Conservation (phyloP, 495 filamentous ascomycete species). For the Amorphotheca resinae region DNA sequence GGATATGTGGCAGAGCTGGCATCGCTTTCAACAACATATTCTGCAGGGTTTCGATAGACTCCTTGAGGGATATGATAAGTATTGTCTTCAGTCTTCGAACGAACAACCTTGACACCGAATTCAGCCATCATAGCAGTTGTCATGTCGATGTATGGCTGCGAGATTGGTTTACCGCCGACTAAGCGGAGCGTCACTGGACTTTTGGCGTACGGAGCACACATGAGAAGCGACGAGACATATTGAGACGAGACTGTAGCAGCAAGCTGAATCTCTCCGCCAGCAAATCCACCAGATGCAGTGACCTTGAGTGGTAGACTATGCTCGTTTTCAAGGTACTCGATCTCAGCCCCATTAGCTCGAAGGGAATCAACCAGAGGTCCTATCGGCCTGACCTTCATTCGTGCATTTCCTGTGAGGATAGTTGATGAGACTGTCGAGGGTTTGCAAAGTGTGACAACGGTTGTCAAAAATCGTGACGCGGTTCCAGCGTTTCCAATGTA, state of each 20-base stretch:
- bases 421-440: constrained; percentile 48
- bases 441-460: constrained; percentile 74
- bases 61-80: constrained; percentile 91
- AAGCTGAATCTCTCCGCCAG: constrained; percentile 82
- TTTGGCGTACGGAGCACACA: constrained; percentile 95
- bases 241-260: constrained; percentile 93
- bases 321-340: constrained; percentile 72
- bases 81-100: constrained; percentile 53
- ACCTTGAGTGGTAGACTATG: constrained; percentile 77
- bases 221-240: constrained; percentile 90
- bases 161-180: constrained; percentile 90
- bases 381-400: constrained; percentile 95
- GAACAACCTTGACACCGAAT: constrained; percentile 74
- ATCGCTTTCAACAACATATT: constrained; percentile 92
- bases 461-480: constrained; percentile 89
- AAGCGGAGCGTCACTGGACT: constrained; percentile 81
- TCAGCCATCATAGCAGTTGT: constrained; percentile 94
- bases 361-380: constrained; percentile 89
- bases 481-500: constrained; percentile 97
- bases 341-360: constrained; percentile 63
- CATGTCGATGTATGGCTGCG: constrained; percentile 97
- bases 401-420: constrained; percentile 80
- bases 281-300: constrained; percentile 69
- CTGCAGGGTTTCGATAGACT: constrained; percentile 68
- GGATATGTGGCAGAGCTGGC: constrained; percentile 97